Evolutionary conservation across 352 stramenopile species (phyloP), one percentile per base, ranked within the genome.

Genomic region (Phytopythium kandeliae): DNA sequence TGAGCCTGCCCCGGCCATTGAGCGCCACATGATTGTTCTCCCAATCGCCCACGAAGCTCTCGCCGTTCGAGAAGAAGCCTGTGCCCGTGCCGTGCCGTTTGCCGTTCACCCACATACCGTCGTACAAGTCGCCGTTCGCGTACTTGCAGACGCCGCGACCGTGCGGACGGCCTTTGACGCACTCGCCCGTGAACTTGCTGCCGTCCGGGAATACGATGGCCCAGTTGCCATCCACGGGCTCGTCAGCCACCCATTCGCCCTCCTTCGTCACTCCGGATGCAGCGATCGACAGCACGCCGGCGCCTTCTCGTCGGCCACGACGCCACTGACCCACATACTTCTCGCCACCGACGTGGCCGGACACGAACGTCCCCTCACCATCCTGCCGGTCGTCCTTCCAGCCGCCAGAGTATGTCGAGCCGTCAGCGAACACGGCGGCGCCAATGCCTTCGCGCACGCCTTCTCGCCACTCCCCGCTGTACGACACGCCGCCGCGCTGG

Each of bases 1-100:
- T 90, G 58, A 90, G 74, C 46, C 65, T 67, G 31, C 79, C 79
- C 10, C 79, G 73, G 33, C 80, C 80, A 48, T 77, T 85, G 4
- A 92, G 64, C n/a, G 80, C 76, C 13, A 92, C 78, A 55, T 92
- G 80, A 56, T 92, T 89, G 59, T 86, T 85, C 46, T 85, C 74
- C 73, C 80, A 89, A 52, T 89, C 74, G 46, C 81, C 81, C 37
- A 82, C 62, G 54, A 87, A 92, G 57, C 67, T 78, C 48, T 86
- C 75, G 28, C 78, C 76, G 37, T 89, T 89, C 1, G 67, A 55
- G 51, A 89, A 92, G 46, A 87, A 87, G 10, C 79, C 77, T 1
- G 77, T 80, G 42, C 80, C 80, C 25, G 65, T 43, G 7, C 80
- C 80, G 31, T 92, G 75, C n/a, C 82, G 78, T 53, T 90, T 88